These are phyloP conservation scores for Lactifluus piperatus DNA, from an alignment of 768 basidiomycete species.

Conservation along the genomic window DNA sequence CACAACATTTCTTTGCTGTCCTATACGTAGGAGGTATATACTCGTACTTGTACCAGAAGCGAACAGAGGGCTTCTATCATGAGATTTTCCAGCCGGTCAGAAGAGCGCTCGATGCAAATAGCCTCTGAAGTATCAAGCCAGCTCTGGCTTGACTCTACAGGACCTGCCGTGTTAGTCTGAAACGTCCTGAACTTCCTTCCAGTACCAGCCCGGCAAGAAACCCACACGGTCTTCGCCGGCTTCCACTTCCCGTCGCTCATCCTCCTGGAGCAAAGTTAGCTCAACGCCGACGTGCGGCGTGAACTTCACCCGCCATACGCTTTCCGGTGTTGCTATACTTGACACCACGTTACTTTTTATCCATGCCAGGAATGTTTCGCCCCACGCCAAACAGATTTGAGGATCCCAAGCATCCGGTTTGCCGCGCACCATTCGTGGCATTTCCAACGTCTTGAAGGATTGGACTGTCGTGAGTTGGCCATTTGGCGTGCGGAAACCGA, in stretches of 20 bases:
- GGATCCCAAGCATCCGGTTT: slow-evolving; percentile 77
- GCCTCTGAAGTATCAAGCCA: background rate
- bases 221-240: slow-evolving; percentile 67
- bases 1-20: too few species aligned
- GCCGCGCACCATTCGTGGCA: slow-evolving; percentile 70
- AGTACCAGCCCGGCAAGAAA: slow-evolving; percentile 73
- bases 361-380: slow-evolving; percentile 49
- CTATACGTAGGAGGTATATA: background rate
- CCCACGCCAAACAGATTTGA: slow-evolving; percentile 64
- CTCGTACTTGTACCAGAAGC: too few species aligned
- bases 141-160: background rate
- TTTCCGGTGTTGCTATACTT: slow-evolving; percentile 4
- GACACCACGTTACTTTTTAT: slow-evolving; percentile 26
- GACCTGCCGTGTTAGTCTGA: background rate
- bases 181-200: slow-evolving; percentile 23
- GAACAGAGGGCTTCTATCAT: background rate
- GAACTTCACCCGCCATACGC: slow-evolving; percentile 68
- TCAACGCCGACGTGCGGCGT: slow-evolving; percentile 48
- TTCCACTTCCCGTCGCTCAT: slow-evolving; percentile 47
- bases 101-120: background rate
- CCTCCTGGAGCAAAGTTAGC: slow-evolving; percentile 39
- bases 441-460: slow-evolving; percentile 66
- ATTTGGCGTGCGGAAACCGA: slow-evolving; percentile 78
- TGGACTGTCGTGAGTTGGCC: slow-evolving; percentile 61
- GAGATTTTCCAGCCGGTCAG: slow-evolving; percentile 15